A percentile compares a stretch with the other conserved stretches of the same genome.
Conservation (phyloP, 202 grass and related monocot genomes). For the Zoysia matrella region DNA sequence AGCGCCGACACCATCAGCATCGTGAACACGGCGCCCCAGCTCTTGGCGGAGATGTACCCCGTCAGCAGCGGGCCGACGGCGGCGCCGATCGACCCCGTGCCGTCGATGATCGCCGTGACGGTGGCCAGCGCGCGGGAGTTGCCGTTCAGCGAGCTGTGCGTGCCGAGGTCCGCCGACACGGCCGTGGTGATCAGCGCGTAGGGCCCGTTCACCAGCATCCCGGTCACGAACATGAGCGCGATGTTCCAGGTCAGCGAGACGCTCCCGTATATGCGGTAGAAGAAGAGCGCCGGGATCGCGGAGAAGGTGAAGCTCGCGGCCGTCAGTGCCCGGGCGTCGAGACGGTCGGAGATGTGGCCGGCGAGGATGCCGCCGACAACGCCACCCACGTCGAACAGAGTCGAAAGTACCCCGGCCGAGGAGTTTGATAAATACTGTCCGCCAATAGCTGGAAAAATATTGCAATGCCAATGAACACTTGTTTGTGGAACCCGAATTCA, state of each 20-base stretch:
- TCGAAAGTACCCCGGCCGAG: slow-evolving; percentile 71
- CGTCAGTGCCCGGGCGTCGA: slow-evolving; percentile 77
- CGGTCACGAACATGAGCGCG: slow-evolving; percentile 75
- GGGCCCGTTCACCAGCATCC: slow-evolving; percentile 90
- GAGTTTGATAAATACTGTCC: slow-evolving; percentile 78
- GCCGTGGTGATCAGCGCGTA: slow-evolving; percentile 94
- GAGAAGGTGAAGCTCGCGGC: slow-evolving; percentile 85
- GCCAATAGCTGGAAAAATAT: slow-evolving; percentile 68
- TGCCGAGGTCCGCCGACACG: slow-evolving; percentile 84
- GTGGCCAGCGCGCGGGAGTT: slow-evolving; percentile 90
- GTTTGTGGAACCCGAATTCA: not conserved
- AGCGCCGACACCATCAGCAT: slow-evolving; percentile 91
- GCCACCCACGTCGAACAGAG: slow-evolving; percentile 89
- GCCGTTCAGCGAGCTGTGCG: slow-evolving; percentile 84
- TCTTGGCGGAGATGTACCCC: slow-evolving; percentile 79
- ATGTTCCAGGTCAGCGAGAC: slow-evolving; percentile 77
- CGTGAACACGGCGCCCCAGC: slow-evolving; percentile 89
- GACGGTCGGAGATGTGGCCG: slow-evolving; percentile 85
- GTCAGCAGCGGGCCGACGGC: slow-evolving; percentile 87
- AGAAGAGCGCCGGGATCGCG: slow-evolving; percentile 85
- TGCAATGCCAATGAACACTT: not conserved
- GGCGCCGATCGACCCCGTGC: slow-evolving; percentile 86
- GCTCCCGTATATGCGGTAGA: slow-evolving; percentile 80
- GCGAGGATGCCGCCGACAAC: slow-evolving; percentile 84
- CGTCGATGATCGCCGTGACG: slow-evolving; percentile 95